Conservation (phyloP, 257 asterid species). For the Lavandula angustifolia region DNA sequence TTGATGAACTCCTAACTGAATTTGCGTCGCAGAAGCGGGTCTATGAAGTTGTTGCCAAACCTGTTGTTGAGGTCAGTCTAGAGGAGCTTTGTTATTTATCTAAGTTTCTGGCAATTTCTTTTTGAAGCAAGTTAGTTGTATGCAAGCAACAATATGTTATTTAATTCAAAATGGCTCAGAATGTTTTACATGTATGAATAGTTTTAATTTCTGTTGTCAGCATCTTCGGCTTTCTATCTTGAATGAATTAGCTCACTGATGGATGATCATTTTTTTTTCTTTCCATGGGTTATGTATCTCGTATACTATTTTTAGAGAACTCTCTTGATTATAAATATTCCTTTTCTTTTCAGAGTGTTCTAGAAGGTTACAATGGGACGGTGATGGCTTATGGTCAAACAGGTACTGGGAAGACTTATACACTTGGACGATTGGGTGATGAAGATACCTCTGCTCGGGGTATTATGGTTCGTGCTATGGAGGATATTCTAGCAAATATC, state of each 20-base stretch:
- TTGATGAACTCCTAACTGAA: slow-evolving; percentile 95
- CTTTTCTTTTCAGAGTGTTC: slow-evolving; percentile 65
- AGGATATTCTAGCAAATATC: slow-evolving; percentile 85
- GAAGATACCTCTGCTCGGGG: slow-evolving; percentile 99
- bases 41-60: slow-evolving; percentile 98
- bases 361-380: slow-evolving; percentile 98
- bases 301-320: not conserved
- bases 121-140: too few species aligned
- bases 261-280: not conserved
- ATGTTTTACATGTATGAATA: too few species aligned
- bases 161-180: too few species aligned
- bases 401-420: slow-evolving; percentile 97
- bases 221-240: not conserved
- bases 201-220: not conserved
- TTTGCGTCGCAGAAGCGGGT: slow-evolving; percentile 97
- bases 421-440: slow-evolving; percentile 97
- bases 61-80: slow-evolving; percentile 90
- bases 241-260: not conserved
- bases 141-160: too few species aligned
- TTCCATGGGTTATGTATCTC: not conserved
- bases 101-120: slow-evolving; percentile 1
- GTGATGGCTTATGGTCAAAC: slow-evolving; percentile 99
- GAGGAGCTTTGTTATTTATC: slow-evolving; percentile 13
- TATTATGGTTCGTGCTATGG: slow-evolving; percentile 98
- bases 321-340: slow-evolving; percentile 16